Base-by-base conservation (phyloP, 2,329 filamentous ascomycete genomes). In the Claviceps sorghi region DNA sequence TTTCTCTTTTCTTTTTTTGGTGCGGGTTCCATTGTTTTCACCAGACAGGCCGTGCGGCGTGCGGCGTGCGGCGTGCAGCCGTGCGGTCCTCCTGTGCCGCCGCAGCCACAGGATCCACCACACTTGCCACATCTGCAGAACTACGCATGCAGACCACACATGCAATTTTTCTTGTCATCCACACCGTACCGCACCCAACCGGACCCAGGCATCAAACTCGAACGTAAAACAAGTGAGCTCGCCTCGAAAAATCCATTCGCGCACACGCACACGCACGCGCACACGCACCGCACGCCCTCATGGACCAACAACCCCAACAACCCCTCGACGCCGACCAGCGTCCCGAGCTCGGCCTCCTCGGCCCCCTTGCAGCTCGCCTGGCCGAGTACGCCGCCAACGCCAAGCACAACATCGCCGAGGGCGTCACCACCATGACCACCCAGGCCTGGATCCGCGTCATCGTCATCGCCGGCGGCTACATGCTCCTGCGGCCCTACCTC, bases 401-500 rank as follows among this genome's bases (percentile, higher is more conserved):
- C 21, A 60, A 64, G 52, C 74, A 67, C 65, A 82, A 82, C 62
- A 51, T 80, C 19, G 61, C 66, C 51, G 61, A 68, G 34, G 71
- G 74, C 26, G 72, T 83, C 57, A 66, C 67, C 56, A 69, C 67
- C 55, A 74, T 82, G 72, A 70, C 72, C 1, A 60, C 65, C 11
- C 68, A 79, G 58, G 69, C 75, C 43, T 81, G 76, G 72, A 75
- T 93, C 60, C 84, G 87, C 48, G 74, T 93, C 53, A 68, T 88
- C 58, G 75, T 81, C 58, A 77, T 88, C 55, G 77, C 88, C 21
- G 79, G 87, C 60, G 82, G 79, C 52, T 94, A 91, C 71, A 64
- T 82, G 57, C 76, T 93, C 50, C 61, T 88, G 26, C 81, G 88
- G 1, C 86, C 86, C 0, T 88, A 88, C 64, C 66, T 90, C 50